Conservation (phyloP, 2,329 filamentous ascomycete species). For the Ramichloridium luteum region DNA sequence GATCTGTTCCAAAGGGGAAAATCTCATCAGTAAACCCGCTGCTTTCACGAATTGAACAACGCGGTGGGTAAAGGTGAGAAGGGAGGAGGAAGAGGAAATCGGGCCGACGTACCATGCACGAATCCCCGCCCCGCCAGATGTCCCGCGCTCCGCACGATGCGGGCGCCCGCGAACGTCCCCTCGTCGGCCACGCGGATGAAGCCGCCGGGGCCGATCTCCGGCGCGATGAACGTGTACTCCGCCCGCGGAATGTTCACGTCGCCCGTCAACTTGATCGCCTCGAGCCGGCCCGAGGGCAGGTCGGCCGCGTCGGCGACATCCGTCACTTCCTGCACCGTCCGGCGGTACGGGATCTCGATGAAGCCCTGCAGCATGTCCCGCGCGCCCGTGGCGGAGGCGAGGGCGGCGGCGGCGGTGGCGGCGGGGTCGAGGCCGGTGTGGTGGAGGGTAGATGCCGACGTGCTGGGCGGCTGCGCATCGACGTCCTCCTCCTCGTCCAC, state of each 20-base stretch:
- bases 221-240: slow-evolving; percentile 67
- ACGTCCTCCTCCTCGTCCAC: slow-evolving; percentile 30
- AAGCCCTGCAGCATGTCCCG: slow-evolving; percentile 23
- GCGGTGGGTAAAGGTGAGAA: too few species aligned
- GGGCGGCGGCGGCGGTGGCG: not conserved
- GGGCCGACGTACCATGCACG: slow-evolving; percentile 53
- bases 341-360: slow-evolving; percentile 18
- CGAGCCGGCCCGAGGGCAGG: slow-evolving; percentile 54
- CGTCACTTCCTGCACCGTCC: slow-evolving; percentile 2
- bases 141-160: slow-evolving; percentile 60
- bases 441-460: too few species aligned
- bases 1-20: slow-evolving; percentile 48
- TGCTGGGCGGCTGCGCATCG: not conserved
- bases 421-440: not conserved
- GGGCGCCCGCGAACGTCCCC: slow-evolving; percentile 57
- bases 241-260: slow-evolving; percentile 83
- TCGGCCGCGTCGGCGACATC: slow-evolving; percentile 3
- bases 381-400: not conserved
- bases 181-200: slow-evolving; percentile 53
- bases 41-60: too few species aligned
- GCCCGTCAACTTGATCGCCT: slow-evolving; percentile 83
- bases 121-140: slow-evolving; percentile 70
- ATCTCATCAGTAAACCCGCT: too few species aligned
- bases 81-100: too few species aligned
- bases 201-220: slow-evolving; percentile 60